phyloP scores from a whole-genome alignment of 495 filamentous ascomycete species.

The Penicillium parvum region DNA sequence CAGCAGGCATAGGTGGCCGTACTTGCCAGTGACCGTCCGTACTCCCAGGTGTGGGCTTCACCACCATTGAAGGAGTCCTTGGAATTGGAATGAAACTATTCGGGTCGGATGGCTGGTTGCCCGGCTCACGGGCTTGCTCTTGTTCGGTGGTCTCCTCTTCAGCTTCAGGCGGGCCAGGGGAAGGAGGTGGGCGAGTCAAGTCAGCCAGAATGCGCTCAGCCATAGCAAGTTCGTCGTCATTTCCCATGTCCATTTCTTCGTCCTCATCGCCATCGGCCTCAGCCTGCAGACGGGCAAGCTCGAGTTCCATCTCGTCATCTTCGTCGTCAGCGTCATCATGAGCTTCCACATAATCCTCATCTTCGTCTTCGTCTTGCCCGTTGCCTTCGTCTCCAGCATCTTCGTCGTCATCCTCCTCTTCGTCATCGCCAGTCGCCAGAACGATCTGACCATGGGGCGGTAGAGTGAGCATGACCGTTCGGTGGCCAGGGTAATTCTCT shows the following conservation, averaged over 20 bases:
- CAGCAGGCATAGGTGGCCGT: slow-evolving; percentile 59
- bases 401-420: slow-evolving; percentile 46
- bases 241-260: slow-evolving; percentile 47
- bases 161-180: slow-evolving; percentile 5
- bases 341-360: slow-evolving; percentile 41
- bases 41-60: slow-evolving; percentile 33
- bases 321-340: slow-evolving; percentile 45
- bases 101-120: slow-evolving; percentile 20
- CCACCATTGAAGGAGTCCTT: slow-evolving; percentile 29
- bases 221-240: slow-evolving; percentile 58
- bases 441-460: slow-evolving; percentile 37
- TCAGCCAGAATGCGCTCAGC: slow-evolving; percentile 59
- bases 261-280: slow-evolving; percentile 32
- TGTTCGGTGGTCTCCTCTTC: slow-evolving; percentile 59
- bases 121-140: slow-evolving; percentile 21
- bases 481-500: slow-evolving; percentile 27
- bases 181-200: slow-evolving; percentile 10
- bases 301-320: slow-evolving; percentile 31
- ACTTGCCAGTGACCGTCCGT: slow-evolving; percentile 82
- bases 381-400: slow-evolving; percentile 47
- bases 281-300: slow-evolving; percentile 20
- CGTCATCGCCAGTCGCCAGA: slow-evolving; percentile 40
- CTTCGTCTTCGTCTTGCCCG: slow-evolving; percentile 40
- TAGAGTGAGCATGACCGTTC: slow-evolving; percentile 38
- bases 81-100: slow-evolving; percentile 34